Percentiles rank a stretch among this genome's conserved stretches.
Evolutionary conservation across 1,284 basidiomycete genomes (phyloP).

Genomic region (Ganoderma sinense): DNA sequence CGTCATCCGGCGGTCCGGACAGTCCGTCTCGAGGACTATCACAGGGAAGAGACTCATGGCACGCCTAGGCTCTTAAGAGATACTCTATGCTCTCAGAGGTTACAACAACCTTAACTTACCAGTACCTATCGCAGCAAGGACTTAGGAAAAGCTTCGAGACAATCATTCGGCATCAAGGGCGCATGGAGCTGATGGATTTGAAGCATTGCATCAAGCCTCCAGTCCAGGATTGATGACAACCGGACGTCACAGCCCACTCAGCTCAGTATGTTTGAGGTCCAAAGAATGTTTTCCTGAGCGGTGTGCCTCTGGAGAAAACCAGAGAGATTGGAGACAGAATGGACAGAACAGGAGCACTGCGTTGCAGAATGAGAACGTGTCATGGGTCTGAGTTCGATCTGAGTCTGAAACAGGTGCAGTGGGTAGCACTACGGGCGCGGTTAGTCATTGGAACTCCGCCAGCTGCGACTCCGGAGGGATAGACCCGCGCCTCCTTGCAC

Average conservation of each 20-base stretch:
- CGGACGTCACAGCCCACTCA: background rate
- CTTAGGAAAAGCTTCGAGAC: background rate
- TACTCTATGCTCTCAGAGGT: too few species aligned
- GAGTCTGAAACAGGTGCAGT: background rate
- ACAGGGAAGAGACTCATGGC: background rate
- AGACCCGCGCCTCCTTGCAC: slow-evolving; percentile 17
- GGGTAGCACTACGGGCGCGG: slow-evolving; percentile 15
- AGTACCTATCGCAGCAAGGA: background rate
- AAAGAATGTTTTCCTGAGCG: background rate
- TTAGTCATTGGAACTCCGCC: slow-evolving; percentile 29
- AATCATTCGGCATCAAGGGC: background rate
- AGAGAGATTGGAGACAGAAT: background rate
- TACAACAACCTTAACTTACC: background rate
- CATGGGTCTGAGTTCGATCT: background rate
- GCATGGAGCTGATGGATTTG: background rate
- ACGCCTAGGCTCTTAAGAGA: too few species aligned
- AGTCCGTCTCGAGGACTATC: slow-evolving; percentile 11
- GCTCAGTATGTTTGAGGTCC: background rate
- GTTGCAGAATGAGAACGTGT: background rate
- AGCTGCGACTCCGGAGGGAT: slow-evolving; percentile 18
- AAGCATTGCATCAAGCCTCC: background rate
- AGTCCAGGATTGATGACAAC: background rate
- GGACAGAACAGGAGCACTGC: background rate
- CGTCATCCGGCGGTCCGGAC: slow-evolving; percentile 19
- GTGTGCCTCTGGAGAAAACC: background rate